phyloP scores from a whole-genome alignment of 495 filamentous ascomycete genomes.

The Coniosporium apollinis region DNA sequence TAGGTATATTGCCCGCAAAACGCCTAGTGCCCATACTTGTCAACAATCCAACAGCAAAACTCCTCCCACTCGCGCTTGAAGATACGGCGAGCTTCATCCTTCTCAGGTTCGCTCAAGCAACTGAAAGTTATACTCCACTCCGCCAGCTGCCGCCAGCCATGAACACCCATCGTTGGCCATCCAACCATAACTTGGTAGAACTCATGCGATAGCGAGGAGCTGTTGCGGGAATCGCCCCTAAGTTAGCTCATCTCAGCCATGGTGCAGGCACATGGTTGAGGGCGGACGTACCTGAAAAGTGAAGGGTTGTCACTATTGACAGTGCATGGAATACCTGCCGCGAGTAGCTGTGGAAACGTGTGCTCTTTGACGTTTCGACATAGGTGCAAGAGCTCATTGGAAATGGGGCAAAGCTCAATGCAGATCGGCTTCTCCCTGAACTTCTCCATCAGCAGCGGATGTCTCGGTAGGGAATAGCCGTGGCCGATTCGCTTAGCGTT shows the following conservation, averaged over 20 bases:
- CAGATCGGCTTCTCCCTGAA: conserved; percentile 22
- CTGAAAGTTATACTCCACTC: conserved; percentile 23
- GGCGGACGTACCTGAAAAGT: conserved; percentile 19
- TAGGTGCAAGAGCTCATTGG: conserved; percentile 25
- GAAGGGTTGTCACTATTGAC: conserved; percentile 26
- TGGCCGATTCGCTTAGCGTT: conserved; percentile 24
- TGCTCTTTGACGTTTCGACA: conserved; percentile 25
- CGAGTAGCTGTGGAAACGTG: conserved; percentile 21
- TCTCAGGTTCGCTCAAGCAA: conserved; percentile 16
- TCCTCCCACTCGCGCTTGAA: conserved; percentile 16
- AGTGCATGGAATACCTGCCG: conserved; percentile 22
- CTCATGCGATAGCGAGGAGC: conserved; percentile 22
- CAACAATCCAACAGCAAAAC: conserved; percentile 18
- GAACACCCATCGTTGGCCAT: conserved; percentile 18
- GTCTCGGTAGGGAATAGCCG: conserved; percentile 22
- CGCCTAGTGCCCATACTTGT: conserved; percentile 10
- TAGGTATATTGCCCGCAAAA: no score
- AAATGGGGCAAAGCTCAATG: conserved; percentile 25
- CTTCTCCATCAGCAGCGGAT: conserved; percentile 19
- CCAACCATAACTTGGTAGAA: conserved; percentile 28
- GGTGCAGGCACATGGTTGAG: conserved; percentile 4
- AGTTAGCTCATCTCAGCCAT: neutral
- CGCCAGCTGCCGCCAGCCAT: conserved; percentile 25
- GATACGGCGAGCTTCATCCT: conserved; percentile 10
- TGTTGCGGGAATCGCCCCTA: conserved; percentile 9